Percentiles rank a stretch among this genome's conserved stretches.
Evolutionary conservation across 2,329 filamentous ascomycete species (phyloP).

Genomic region (Blastomyces parvus): DNA sequence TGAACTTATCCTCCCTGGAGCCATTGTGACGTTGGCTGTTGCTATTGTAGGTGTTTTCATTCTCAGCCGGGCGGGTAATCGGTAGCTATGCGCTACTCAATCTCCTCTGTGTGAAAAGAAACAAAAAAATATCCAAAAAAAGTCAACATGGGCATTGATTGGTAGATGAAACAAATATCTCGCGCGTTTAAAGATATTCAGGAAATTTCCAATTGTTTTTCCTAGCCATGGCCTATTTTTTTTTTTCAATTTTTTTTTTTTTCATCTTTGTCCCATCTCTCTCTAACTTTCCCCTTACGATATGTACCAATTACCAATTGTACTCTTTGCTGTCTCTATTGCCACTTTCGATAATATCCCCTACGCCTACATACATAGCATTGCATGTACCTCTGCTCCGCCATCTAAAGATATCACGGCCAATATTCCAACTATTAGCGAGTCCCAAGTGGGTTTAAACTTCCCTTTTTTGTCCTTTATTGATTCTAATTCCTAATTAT

Average conservation of each 20-base stretch:
- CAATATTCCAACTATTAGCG: background rate
- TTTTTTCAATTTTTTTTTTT: background rate
- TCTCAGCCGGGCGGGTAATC: constrained; percentile 51
- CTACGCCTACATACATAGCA: background rate
- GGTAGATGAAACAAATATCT: background rate
- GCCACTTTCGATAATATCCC: background rate
- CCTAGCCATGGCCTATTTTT: background rate
- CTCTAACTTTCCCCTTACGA: background rate
- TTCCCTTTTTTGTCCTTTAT: background rate
- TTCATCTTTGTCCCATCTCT: too few species aligned
- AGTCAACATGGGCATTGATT: background rate
- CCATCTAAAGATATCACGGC: background rate
- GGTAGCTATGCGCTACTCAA: background rate
- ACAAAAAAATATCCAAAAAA: background rate
- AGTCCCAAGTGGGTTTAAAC: background rate
- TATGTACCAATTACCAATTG: background rate
- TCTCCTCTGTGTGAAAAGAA: background rate
- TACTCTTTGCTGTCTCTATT: background rate
- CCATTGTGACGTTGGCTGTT: constrained; percentile 87
- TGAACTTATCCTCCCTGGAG: constrained; percentile 82
- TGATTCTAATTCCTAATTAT: background rate
- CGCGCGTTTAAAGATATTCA: background rate
- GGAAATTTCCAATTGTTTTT: too few species aligned
- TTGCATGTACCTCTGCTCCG: background rate
- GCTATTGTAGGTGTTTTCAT: constrained; percentile 92